These are phyloP conservation scores for Hypoxylon sp. DNA, from an alignment of 2,329 filamentous ascomycete genomes.

Conservation along the genomic window DNA sequence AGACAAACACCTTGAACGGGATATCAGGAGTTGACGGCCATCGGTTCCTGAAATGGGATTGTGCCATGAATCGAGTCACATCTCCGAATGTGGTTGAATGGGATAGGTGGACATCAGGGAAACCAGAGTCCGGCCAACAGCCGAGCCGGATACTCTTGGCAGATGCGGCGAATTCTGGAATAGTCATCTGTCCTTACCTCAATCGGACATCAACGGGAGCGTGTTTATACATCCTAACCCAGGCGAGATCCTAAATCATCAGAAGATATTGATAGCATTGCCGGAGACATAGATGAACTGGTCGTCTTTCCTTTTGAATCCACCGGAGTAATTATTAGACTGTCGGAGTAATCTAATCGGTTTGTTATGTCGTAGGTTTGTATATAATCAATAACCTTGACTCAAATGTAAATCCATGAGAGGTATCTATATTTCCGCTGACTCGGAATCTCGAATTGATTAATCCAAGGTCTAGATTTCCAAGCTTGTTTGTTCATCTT, in stretches of 20 bases:
- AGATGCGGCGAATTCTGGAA: conserved; percentile 15
- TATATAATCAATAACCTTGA: conserved; percentile 14
- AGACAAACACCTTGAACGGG: background rate
- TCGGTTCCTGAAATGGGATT: background rate
- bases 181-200: conserved; percentile 8
- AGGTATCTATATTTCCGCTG: conserved; percentile 10
- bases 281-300: background rate
- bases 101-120: background rate
- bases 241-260: conserved; percentile 4
- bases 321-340: conserved; percentile 12
- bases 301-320: background rate
- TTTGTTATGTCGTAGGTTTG: background rate
- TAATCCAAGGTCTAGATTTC: conserved; percentile 17
- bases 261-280: background rate
- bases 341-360: background rate
- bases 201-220: conserved; percentile 4
- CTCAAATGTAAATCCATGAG: background rate
- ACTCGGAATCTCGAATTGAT: conserved; percentile 26
- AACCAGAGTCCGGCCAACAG: conserved; percentile 15
- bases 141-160: conserved; percentile 18
- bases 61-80: conserved; percentile 8
- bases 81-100: conserved; percentile 1
- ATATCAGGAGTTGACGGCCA: conserved; percentile 1
- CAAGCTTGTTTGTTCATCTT: conserved; percentile 6
- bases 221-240: conserved; percentile 9